phyloP scores from a whole-genome alignment of 1,284 basidiomycete genomes.

The Pseudozyma hubeiensis region DNA sequence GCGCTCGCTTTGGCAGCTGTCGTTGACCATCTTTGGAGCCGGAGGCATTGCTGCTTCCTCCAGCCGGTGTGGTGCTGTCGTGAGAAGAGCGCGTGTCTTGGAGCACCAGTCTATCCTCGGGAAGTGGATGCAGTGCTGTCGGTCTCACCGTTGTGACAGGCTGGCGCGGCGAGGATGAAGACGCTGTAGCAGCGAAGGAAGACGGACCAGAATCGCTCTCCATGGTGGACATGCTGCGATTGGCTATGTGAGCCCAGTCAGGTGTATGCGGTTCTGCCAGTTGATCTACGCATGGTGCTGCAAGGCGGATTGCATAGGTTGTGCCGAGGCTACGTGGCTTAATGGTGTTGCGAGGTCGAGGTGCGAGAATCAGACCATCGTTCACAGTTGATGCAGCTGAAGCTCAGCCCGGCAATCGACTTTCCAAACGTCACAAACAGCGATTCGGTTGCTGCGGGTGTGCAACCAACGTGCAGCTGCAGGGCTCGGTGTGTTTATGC shows the following conservation, averaged over 20 bases:
- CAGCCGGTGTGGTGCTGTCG: slow-evolving; percentile 5
- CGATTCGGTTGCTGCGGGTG: too few species aligned
- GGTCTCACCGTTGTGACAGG: slow-evolving; percentile 18
- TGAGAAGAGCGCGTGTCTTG: slow-evolving; percentile 37
- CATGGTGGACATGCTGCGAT: not conserved
- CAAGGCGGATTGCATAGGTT: too few species aligned
- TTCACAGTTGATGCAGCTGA: too few species aligned
- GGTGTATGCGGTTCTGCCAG: not conserved
- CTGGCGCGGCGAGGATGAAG: slow-evolving; percentile 4
- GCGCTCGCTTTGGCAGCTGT: slow-evolving; percentile 21
- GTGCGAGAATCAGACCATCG: too few species aligned
- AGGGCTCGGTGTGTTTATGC: slow-evolving; percentile 1
- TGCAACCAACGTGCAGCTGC: not conserved
- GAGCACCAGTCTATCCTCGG: slow-evolving; percentile 28
- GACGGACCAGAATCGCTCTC: not conserved
- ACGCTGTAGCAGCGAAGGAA: not conserved
- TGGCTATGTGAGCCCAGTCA: not conserved
- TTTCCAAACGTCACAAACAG: too few species aligned
- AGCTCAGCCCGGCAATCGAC: too few species aligned
- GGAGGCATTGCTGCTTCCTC: not conserved
- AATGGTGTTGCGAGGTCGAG: too few species aligned
- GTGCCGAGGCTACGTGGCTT: too few species aligned
- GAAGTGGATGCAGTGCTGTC: slow-evolving; percentile 36
- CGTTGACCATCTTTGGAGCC: not conserved
- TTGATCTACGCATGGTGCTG: not conserved